Percentiles rank a stretch among this genome's conserved stretches.
Evolutionary conservation across 306 rosid species (phyloP).

Genomic region (Nissolia schottii): DNA sequence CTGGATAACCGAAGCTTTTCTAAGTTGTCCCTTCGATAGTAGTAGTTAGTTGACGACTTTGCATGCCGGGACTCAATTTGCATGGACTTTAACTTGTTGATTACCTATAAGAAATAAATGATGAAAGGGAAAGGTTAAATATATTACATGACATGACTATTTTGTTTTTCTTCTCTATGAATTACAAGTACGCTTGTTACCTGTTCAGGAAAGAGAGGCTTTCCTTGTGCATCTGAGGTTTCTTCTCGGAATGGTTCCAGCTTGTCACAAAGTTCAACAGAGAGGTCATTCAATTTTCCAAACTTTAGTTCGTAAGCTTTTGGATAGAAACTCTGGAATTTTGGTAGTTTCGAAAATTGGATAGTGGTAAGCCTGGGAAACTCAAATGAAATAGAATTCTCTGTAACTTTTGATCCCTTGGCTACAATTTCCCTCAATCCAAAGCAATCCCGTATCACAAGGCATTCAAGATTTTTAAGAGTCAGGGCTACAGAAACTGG

Average conservation of each 20-base stretch:
- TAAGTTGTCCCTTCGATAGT: neutral
- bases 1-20: neutral
- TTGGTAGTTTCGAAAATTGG: neutral
- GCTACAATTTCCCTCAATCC: constrained; percentile 4
- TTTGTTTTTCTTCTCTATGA: neutral
- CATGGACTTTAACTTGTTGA: constrained; percentile 8
- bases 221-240: neutral
- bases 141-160: neutral
- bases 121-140: neutral
- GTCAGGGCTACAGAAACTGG: neutral
- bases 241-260: neutral
- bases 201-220: neutral
- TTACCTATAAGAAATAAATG: constrained; percentile 1
- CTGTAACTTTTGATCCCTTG: neutral
- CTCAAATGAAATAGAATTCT: neutral
- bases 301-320: neutral
- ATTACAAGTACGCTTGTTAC: neutral
- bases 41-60: neutral
- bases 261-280: neutral
- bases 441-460: neutral
- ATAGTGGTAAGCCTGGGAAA: constrained; percentile 3
- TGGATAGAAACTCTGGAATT: neutral
- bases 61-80: neutral
- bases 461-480: neutral
- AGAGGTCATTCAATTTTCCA: neutral